Evolutionary conservation across 495 filamentous ascomycete genomes (phyloP).

Genomic region (Talaromyces trachyspermus): DNA sequence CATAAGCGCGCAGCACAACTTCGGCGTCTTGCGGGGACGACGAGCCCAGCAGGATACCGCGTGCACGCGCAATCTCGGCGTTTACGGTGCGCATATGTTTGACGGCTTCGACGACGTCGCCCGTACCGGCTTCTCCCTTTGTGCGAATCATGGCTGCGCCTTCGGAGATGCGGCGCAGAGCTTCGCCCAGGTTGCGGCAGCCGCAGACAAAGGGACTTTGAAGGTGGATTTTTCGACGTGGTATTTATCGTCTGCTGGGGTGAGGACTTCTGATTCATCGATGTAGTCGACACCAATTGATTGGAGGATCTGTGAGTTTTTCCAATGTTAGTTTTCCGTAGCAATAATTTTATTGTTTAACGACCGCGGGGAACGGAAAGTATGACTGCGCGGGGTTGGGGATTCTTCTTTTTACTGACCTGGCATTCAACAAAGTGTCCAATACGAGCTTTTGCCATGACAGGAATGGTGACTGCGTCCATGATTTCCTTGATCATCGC

Average conservation of each 20-base stretch:
- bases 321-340: too few species aligned
- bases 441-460: constrained; percentile 99
- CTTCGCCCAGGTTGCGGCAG: constrained; percentile 92
- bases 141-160: constrained; percentile 98
- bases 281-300: constrained; percentile 94
- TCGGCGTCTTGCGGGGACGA: constrained; percentile 60
- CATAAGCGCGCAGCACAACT: constrained; percentile 66
- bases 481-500: constrained; percentile 95
- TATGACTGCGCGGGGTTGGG: too few species aligned
- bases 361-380: too few species aligned
- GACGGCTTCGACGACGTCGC: constrained; percentile 94
- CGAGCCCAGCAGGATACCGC: constrained; percentile 50
- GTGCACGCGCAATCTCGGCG: constrained; percentile 69
- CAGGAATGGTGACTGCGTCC: constrained; percentile 92
- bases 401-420: too few species aligned
- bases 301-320: constrained; percentile 94
- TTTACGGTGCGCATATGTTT: constrained; percentile 92
- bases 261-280: constrained; percentile 95
- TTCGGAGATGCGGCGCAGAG: constrained; percentile 83
- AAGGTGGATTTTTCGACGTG: constrained; percentile 87
- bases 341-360: too few species aligned
- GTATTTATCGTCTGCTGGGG: constrained; percentile 81
- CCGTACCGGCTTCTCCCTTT: constrained; percentile 97
- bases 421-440: constrained; percentile 97
- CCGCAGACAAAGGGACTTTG: constrained; percentile 89